Evolutionary conservation across 1,284 basidiomycete genomes (phyloP), one percentile per base, ranked within the genome.

Genomic region (Fomitiporia mediterranea): DNA sequence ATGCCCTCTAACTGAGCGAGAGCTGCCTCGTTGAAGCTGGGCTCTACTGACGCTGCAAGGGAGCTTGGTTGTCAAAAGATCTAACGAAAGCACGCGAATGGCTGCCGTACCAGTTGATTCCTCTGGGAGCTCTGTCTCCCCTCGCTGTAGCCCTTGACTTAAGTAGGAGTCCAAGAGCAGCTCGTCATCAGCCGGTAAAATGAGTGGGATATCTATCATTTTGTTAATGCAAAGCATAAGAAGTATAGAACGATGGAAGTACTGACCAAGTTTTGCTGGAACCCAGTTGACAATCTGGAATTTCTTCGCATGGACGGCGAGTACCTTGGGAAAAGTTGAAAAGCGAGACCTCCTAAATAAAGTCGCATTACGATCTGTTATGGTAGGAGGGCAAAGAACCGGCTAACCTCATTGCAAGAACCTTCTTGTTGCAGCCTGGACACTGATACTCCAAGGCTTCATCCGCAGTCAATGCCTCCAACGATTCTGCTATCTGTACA

Each of bases 201-300:
- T 69, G 21, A 98, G 73, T 0, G 94, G 94, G 25, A 99, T 90
- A 62, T 97, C 92, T 94, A 51, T 11, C 19, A 7, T 21, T 9
- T 34, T 47, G 21, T 44, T 25, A 21, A 1, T 1, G 8, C n/a
- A 17, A 51, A 13, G 6, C 49, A 3, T 23, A 47, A n/a, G 4
- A 13, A 9, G 4, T 8, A 4, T 5, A 19, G 32, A n/a, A 21
- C 15, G 19, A 44, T 23, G 13, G 46, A n/a, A 48, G 3, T 19
- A 46, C 37, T 38, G 15, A 92, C 91, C 90, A 34, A 98, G 81
- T 70, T 99, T 99, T 4, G 89, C 83, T 0, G 97, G 96, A 2
- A 99, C 93, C 96, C 96, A 99, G 66, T 95, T 95, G 53, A 96
- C 86, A 4, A 98, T 81, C 71, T 96, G 91, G 76, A 98, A 98